phyloP scores from a whole-genome alignment of 2,329 filamentous ascomycete species.

The Achaetomium macrosporum region DNA sequence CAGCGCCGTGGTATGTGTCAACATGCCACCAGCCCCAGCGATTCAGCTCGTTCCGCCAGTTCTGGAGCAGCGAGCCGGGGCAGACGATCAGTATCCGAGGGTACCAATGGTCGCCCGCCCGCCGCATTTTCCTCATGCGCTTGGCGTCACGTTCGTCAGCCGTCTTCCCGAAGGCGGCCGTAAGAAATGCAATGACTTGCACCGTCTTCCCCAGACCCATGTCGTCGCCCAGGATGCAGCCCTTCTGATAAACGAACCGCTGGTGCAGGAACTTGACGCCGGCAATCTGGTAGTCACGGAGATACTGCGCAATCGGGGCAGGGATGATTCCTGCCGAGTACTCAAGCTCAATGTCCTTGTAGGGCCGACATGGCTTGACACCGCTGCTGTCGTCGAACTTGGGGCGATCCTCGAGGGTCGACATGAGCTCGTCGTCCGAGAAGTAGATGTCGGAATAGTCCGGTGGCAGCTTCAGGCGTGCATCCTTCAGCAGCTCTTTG shows the following conservation, averaged over 20 bases:
- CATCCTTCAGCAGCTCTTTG: conserved; percentile 54
- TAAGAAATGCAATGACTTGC: conserved; percentile 88
- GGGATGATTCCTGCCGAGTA: conserved; percentile 78
- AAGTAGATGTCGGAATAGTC: conserved; percentile 71
- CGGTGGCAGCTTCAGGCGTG: conserved; percentile 71
- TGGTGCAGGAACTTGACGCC: conserved; percentile 82
- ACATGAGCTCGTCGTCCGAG: conserved; percentile 52
- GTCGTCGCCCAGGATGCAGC: conserved; percentile 87
- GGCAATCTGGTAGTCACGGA: conserved; percentile 85
- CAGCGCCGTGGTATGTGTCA: conserved; percentile 69
- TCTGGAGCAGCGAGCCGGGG: conserved; percentile 79
- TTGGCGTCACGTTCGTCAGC: conserved; percentile 81
- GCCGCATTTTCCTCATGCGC: conserved; percentile 79
- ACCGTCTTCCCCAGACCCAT: conserved; percentile 98
- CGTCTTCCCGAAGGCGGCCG: conserved; percentile 89
- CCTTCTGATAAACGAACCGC: conserved; percentile 84
- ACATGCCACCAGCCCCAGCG: conserved; percentile 96
- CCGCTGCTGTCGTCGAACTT: conserved; percentile 50
- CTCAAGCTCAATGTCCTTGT: conserved; percentile 68
- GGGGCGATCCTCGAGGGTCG: conserved; percentile 59
- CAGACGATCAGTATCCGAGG: conserved; percentile 80
- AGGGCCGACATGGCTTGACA: conserved; percentile 60
- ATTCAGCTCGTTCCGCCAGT: conserved; percentile 81
- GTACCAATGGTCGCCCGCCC: conserved; percentile 64
- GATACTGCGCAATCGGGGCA: conserved; percentile 81